Conservation (phyloP, 345 rosid genomes). For the Crucihimalaya himalaica region DNA sequence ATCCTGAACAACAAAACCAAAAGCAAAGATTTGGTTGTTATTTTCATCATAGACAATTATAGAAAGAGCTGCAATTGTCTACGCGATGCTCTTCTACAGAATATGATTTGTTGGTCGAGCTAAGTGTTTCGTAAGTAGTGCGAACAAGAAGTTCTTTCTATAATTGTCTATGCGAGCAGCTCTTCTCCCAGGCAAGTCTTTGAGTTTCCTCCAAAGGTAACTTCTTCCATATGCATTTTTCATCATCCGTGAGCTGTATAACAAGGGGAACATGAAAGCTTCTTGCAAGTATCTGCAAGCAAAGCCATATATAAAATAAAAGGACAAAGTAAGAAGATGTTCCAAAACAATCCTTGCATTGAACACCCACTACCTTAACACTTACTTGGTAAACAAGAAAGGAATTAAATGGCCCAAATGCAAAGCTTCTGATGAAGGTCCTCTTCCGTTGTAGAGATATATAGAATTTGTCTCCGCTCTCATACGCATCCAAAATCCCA, state of each 20-base stretch:
- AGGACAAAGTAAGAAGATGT: too few relatives aligned
- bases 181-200: constrained; percentile 86
- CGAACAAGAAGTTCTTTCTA: too few relatives aligned
- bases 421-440: constrained; percentile 90
- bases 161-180: too few relatives aligned
- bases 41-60: too few relatives aligned
- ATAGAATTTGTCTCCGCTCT: constrained; percentile 84
- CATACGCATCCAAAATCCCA: not conserved
- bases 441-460: constrained; percentile 88
- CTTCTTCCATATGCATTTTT: constrained; percentile 86
- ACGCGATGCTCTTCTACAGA: too few relatives aligned
- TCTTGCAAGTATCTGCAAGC: constrained; percentile 73
- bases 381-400: constrained; percentile 90
- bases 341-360: too few relatives aligned
- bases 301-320: too few relatives aligned
- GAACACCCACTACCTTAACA: not conserved
- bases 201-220: constrained; percentile 75
- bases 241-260: constrained; percentile 91
- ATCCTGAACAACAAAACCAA: too few relatives aligned
- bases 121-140: too few relatives aligned
- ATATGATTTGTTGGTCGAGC: too few relatives aligned
- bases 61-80: too few relatives aligned
- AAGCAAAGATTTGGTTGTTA: too few relatives aligned
- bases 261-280: constrained; percentile 91
- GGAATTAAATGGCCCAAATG: constrained; percentile 92